phyloP scores from a whole-genome alignment of 139 green algal genomes.

The Astrephomene gubernaculifera region DNA sequence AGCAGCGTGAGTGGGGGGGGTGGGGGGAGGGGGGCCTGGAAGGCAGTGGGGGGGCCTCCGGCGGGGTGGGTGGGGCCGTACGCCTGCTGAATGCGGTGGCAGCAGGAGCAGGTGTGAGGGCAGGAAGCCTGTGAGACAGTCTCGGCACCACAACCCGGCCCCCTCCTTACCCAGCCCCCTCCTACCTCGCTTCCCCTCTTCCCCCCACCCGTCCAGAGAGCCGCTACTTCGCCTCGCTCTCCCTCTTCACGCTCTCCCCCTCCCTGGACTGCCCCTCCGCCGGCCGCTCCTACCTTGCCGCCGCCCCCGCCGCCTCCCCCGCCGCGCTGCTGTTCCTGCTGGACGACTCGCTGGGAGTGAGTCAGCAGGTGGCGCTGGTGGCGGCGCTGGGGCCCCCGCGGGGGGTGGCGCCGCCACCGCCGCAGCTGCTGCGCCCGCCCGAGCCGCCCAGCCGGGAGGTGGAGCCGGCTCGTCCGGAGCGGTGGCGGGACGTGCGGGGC shows the following conservation, averaged over 20 bases:
- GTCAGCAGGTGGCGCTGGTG: not conserved
- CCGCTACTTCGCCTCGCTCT: slow-evolving; percentile 37
- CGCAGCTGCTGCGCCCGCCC: too few species aligned
- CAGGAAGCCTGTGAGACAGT: too few species aligned
- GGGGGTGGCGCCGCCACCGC: not conserved
- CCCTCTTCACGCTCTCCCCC: slow-evolving; percentile 36
- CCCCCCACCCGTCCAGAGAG: not conserved
- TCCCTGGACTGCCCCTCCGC: not conserved
- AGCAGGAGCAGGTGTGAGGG: too few species aligned
- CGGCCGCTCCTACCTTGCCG: slow-evolving; percentile 29
- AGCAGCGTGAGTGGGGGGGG: not conserved
- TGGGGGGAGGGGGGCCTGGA: too few species aligned
- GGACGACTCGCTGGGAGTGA: slow-evolving; percentile 8
- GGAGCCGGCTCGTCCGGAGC: not conserved
- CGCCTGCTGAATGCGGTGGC: too few species aligned
- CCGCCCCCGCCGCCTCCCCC: not conserved
- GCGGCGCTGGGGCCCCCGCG: not conserved
- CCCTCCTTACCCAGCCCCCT: too few species aligned
- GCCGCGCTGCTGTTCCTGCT: slow-evolving; percentile 24
- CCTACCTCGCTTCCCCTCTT: slow-evolving; percentile 1
- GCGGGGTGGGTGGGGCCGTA: not conserved
- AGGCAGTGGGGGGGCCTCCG: too few species aligned
- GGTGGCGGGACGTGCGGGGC: too few species aligned
- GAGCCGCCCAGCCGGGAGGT: not conserved
- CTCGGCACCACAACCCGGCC: too few species aligned